These are phyloP conservation scores for Aspergillus heteromorphus DNA, from an alignment of 495 filamentous ascomycete genomes.

Conservation along the genomic window DNA sequence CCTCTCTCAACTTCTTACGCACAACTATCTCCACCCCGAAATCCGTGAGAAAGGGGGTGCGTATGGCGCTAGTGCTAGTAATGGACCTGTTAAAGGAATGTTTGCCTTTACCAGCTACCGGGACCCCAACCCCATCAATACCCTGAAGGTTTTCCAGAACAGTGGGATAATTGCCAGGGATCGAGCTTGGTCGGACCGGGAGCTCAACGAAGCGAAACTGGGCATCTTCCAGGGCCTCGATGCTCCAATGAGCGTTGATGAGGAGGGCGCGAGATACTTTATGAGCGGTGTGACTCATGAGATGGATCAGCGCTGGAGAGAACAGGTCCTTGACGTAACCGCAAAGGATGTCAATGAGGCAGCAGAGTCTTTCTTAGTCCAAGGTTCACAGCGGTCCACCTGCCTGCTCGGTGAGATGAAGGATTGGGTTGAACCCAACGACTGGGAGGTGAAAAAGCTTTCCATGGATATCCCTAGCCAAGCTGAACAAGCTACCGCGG, in stretches of 20 bases:
- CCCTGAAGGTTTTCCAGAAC: constrained; percentile 74
- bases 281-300: constrained; percentile 77
- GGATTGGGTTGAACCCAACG: constrained; percentile 55
- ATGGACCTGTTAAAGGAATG: constrained; percentile 68
- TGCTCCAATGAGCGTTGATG: constrained; percentile 79
- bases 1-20: constrained; percentile 88
- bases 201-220: constrained; percentile 93
- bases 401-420: constrained; percentile 82
- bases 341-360: constrained; percentile 72
- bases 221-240: constrained; percentile 95
- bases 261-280: constrained; percentile 82
- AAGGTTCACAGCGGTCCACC: constrained; percentile 49
- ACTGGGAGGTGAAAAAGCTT: constrained; percentile 41
- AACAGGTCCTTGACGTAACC: constrained; percentile 82
- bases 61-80: constrained; percentile 88
- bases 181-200: constrained; percentile 75
- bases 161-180: constrained; percentile 81
- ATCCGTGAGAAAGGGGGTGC: constrained; percentile 97
- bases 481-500: constrained; percentile 2
- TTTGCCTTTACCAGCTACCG: constrained; percentile 96
- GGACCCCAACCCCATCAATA: constrained; percentile 92
- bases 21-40: constrained; percentile 94
- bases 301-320: constrained; percentile 82
- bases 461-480: constrained; percentile 27
- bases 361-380: constrained; percentile 76